A percentile compares a stretch with the other conserved stretches of the same genome.
Evolutionary conservation across 306 rosid genomes (phyloP).

Genomic region (Prunus campanulata): DNA sequence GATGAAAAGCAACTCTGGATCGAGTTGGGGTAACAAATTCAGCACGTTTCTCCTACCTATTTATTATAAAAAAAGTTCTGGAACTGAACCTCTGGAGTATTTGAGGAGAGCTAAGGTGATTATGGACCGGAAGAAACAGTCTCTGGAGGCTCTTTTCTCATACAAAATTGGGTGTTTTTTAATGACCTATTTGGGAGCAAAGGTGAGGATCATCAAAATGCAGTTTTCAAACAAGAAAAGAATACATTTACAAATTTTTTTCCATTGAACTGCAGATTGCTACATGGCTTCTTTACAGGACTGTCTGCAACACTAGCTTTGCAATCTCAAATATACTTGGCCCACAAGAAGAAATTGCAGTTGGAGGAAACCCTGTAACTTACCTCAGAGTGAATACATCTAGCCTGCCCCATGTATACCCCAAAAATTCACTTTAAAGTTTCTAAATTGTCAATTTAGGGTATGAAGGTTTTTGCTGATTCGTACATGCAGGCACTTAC

Average conservation of each 20-base stretch:
- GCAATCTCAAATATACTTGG: conserved; percentile 81
- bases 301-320: conserved; percentile 69
- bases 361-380: conserved; percentile 64
- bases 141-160: conserved; percentile 63
- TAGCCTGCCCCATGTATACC: conserved; percentile 70
- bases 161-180: conserved; percentile 49
- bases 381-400: conserved; percentile 68
- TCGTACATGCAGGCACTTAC: conserved; percentile 58
- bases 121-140: conserved; percentile 74
- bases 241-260: background rate
- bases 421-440: background rate
- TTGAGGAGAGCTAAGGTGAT: conserved; percentile 66
- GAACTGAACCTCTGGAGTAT: conserved; percentile 46
- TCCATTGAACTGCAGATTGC: conserved; percentile 45
- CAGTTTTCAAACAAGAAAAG: too few relatives aligned
- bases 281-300: conserved; percentile 58
- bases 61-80: conserved; percentile 38
- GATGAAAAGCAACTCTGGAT: conserved; percentile 60
- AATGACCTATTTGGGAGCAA: conserved; percentile 70
- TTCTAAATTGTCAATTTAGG: background rate
- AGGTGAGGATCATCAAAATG: conserved; percentile 35
- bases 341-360: conserved; percentile 69
- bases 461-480: conserved; percentile 13
- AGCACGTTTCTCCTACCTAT: conserved; percentile 71
- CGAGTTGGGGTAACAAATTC: conserved; percentile 83